phyloP scores from a whole-genome alignment of 2,329 filamentous ascomycete genomes.

The Claviceps citrina region DNA sequence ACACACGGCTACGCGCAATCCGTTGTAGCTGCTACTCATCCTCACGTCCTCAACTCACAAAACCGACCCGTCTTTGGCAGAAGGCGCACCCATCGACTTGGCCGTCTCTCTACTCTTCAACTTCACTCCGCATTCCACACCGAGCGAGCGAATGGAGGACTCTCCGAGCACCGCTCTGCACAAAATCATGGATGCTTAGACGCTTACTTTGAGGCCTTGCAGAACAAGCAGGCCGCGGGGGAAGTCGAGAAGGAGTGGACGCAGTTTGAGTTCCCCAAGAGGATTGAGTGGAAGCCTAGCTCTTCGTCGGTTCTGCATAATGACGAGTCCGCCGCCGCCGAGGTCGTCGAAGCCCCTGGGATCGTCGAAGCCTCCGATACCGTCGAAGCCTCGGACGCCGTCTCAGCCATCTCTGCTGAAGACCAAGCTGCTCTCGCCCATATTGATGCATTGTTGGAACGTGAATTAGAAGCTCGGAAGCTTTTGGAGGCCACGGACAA shows the following conservation, averaged over 20 bases:
- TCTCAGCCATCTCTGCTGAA: slow-evolving; percentile 27
- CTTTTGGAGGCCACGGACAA: slow-evolving; percentile 30
- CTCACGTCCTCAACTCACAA: slow-evolving; percentile 59
- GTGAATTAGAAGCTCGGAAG: slow-evolving; percentile 50
- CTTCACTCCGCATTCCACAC: slow-evolving; percentile 67
- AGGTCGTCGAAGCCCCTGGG: slow-evolving; percentile 17
- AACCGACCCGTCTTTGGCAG: slow-evolving; percentile 48
- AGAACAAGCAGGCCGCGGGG: slow-evolving; percentile 52
- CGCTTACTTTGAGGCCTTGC: slow-evolving; percentile 83
- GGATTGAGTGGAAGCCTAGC: slow-evolving; percentile 73
- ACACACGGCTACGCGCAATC: slow-evolving; percentile 97
- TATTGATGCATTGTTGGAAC: slow-evolving; percentile 70
- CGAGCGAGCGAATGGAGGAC: slow-evolving; percentile 34
- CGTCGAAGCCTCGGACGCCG: slow-evolving; percentile 21
- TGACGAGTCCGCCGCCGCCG: slow-evolving; percentile 27
- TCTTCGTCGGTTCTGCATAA: slow-evolving; percentile 42
- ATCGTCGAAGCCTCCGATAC: slow-evolving; percentile 18
- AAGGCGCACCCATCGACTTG: slow-evolving; percentile 38
- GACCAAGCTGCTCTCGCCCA: slow-evolving; percentile 54
- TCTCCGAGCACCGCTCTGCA: slow-evolving; percentile 41
- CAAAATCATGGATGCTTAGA: slow-evolving; percentile 53
- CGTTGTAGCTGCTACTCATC: slow-evolving; percentile 84
- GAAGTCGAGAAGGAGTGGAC: slow-evolving; percentile 70
- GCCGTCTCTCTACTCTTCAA: slow-evolving; percentile 40
- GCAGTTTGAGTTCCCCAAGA: slow-evolving; percentile 76